phyloP scores from a whole-genome alignment of 805 yeast species.

The Candida khao-thaluensis region DNA sequence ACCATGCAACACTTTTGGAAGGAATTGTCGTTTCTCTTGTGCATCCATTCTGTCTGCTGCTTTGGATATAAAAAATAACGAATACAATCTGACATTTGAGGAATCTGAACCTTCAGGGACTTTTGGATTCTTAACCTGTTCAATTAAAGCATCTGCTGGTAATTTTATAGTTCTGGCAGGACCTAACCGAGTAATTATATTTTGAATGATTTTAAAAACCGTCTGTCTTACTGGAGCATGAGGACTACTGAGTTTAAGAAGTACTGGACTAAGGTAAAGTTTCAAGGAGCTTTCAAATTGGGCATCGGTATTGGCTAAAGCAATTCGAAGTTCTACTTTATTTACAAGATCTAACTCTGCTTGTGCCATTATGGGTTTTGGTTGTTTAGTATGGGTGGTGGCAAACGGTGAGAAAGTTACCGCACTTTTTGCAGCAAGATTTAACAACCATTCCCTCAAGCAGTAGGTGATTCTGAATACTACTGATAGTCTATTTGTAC shows the following conservation, averaged over 20 bases:
- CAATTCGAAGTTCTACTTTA: slow-evolving; percentile 79
- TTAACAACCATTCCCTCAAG: neutral
- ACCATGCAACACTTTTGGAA: slow-evolving; percentile 49
- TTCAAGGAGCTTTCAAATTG: slow-evolving; percentile 62
- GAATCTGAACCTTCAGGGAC: slow-evolving; percentile 43
- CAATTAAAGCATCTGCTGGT: slow-evolving; percentile 62
- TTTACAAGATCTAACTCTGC: slow-evolving; percentile 62
- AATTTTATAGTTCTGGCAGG: slow-evolving; percentile 53
- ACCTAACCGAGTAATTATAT: slow-evolving; percentile 64
- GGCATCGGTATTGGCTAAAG: slow-evolving; percentile 66
- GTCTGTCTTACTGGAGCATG: slow-evolving; percentile 64
- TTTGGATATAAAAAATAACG: slow-evolving; percentile 63
- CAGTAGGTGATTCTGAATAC: too few relatives aligned
- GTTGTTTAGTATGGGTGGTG: neutral
- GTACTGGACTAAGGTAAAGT: slow-evolving; percentile 70
- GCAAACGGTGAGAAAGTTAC: slow-evolving; percentile 1
- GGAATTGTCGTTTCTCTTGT: slow-evolving; percentile 36
- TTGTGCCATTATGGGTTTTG: slow-evolving; percentile 24
- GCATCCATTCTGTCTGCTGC: slow-evolving; percentile 57
- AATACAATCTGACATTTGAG: slow-evolving; percentile 56
- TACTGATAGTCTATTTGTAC: too few relatives aligned
- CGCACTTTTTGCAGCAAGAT: neutral
- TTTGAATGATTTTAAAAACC: slow-evolving; percentile 64
- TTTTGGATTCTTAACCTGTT: slow-evolving; percentile 62
- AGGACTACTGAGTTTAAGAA: slow-evolving; percentile 75